Conservation (phyloP, 1,284 basidiomycete species). For the Cutaneotrichosporon cutaneum region DNA sequence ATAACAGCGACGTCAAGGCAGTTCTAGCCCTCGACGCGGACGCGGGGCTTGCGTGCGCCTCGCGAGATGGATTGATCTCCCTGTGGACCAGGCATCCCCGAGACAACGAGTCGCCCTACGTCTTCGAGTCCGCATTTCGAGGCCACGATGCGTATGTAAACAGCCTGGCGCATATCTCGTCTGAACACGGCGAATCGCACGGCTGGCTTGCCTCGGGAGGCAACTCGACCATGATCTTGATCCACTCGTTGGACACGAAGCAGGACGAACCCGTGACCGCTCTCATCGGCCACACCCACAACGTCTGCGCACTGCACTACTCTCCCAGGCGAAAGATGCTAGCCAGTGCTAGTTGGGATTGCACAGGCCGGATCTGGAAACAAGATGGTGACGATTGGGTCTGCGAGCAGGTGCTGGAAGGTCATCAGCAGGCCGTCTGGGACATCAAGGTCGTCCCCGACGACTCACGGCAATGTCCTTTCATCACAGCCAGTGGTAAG, state of each 20-base stretch:
- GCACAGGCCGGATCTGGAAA: background rate
- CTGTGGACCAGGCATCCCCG: background rate
- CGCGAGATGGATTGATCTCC: background rate
- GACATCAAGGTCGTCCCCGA: background rate
- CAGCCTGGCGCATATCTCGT: background rate
- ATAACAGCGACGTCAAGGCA: conserved; percentile 3
- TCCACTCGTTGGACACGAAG: background rate
- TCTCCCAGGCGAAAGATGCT: background rate
- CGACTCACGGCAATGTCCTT: background rate
- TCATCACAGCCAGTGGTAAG: conserved; percentile 1
- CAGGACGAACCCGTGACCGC: background rate
- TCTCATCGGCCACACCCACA: conserved; percentile 1
- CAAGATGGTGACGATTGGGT: background rate
- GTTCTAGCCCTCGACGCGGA: background rate
- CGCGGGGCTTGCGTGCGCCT: background rate
- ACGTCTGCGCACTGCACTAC: conserved; percentile 3
- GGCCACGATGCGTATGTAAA: conserved; percentile 4
- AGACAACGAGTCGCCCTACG: background rate
- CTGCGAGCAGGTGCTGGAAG: background rate
- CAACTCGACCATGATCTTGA: conserved; percentile 3
- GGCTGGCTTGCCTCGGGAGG: background rate
- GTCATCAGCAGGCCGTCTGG: conserved; percentile 1
- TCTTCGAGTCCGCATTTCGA: background rate
- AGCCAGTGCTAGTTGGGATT: conserved; percentile 1
- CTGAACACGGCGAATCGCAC: background rate